phyloP scores from a whole-genome alignment of 805 yeast genomes.

The Debaryomyces hansenii region DNA sequence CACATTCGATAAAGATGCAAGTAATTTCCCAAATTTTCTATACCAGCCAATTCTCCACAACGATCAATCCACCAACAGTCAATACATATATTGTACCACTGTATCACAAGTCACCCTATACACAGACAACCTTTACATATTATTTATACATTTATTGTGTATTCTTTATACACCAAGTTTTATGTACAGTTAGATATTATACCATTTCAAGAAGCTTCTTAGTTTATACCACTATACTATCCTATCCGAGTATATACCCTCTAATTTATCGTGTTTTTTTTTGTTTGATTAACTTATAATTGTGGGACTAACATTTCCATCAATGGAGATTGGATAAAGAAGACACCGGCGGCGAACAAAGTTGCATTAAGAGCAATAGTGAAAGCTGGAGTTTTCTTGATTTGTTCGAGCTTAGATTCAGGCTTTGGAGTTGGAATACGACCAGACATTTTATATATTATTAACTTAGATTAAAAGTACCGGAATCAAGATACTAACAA shows the following conservation, averaged over 20 bases:
- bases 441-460: constrained; percentile 18
- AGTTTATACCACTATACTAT: too few species aligned
- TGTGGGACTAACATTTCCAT: constrained; percentile 85
- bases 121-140: too few species aligned
- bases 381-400: constrained; percentile 64
- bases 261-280: not conserved
- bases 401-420: constrained; percentile 43
- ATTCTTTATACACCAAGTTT: not conserved
- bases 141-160: not conserved
- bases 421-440: constrained; percentile 23
- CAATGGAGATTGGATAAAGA: constrained; percentile 72
- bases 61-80: too few species aligned
- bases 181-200: not conserved
- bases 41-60: too few species aligned
- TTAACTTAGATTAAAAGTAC: not conserved
- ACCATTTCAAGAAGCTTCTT: too few species aligned
- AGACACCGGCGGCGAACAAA: constrained; percentile 70
- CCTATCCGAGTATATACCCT: too few species aligned
- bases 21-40: too few species aligned
- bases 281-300: constrained; percentile 25
- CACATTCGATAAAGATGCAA: too few species aligned
- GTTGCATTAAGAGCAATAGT: constrained; percentile 63
- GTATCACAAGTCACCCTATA: too few species aligned
- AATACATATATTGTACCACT: too few species aligned
- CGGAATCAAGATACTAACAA: not conserved